A percentile compares a stretch with the other conserved stretches of the same genome.
Conservation (phyloP, 176 grass and related monocot species). For the Triticum dicoccoides region DNA sequence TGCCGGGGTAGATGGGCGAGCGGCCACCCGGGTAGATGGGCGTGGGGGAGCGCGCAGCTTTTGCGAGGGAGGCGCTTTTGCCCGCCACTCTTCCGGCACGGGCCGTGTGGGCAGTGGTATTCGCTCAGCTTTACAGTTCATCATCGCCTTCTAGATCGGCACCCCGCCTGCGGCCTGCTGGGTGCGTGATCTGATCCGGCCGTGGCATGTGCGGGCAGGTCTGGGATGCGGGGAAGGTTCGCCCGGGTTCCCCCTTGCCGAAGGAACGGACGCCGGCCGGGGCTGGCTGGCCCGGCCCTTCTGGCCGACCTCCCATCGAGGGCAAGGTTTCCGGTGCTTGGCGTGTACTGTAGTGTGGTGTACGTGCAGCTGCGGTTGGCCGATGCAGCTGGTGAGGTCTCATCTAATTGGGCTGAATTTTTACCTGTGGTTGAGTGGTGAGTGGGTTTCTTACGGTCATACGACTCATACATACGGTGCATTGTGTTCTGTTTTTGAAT, state of each 20-base stretch:
- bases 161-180: background rate
- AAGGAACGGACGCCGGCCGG: conserved; percentile 19
- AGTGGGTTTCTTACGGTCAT: background rate
- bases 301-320: background rate
- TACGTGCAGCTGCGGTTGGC: background rate
- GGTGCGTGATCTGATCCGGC: conserved; percentile 1
- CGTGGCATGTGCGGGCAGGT: conserved; percentile 23
- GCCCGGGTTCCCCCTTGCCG: background rate
- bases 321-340: background rate
- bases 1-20: background rate
- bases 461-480: background rate
- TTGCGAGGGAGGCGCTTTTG: background rate
- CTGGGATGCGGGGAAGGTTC: conserved; percentile 35
- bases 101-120: background rate
- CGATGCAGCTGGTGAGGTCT: background rate
- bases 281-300: background rate
- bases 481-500: background rate
- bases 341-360: background rate
- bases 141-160: background rate
- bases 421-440: background rate
- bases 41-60: background rate
- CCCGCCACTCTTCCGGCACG: background rate
- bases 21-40: background rate
- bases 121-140: conserved; percentile 36
- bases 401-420: background rate